Evolutionary conservation across 163 green algal species (phyloP).

Genomic region (Scenedesmus sp.): DNA sequence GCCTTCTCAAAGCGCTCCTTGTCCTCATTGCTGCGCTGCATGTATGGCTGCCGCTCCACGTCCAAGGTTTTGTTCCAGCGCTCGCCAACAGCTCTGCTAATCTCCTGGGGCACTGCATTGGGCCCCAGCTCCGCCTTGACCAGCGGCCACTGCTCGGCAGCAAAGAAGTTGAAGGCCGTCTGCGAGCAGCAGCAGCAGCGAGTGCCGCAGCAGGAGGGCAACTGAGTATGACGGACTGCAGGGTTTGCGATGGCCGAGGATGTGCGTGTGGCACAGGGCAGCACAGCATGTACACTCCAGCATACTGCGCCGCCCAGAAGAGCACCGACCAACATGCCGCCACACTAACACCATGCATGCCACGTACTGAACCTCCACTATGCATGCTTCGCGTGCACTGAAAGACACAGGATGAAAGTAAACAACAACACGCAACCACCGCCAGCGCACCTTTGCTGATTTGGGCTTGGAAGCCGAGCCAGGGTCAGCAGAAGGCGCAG

Average conservation of each 20-base stretch:
- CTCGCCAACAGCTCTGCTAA: slow-evolving; percentile 43
- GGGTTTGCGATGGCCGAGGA: no score
- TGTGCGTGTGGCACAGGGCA: no score
- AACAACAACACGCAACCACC: no score
- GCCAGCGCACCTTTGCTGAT: slow-evolving; percentile 32
- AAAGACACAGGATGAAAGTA: no score
- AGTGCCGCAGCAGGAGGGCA: not conserved
- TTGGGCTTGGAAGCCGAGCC: slow-evolving; percentile 27
- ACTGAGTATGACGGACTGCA: not conserved
- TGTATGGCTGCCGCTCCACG: slow-evolving; percentile 35
- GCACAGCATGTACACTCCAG: no score
- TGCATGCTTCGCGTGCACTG: no score
- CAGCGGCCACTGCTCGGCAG: slow-evolving; percentile 40
- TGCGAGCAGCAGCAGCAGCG: not conserved
- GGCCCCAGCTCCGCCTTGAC: slow-evolving; percentile 39
- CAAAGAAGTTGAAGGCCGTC: slow-evolving; percentile 56
- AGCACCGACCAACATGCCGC: not conserved
- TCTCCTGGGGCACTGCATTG: slow-evolving; percentile 17
- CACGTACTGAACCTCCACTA: no score
- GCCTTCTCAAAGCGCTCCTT: slow-evolving; percentile 30
- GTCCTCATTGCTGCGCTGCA: slow-evolving; percentile 22
- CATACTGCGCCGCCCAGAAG: no score
- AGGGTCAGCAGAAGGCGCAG: not conserved
- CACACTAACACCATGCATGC: no score
- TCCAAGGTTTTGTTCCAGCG: slow-evolving; percentile 13